These are phyloP conservation scores for Phoma sp. DNA, from an alignment of 2,329 filamentous ascomycete species.

Conservation along the genomic window DNA sequence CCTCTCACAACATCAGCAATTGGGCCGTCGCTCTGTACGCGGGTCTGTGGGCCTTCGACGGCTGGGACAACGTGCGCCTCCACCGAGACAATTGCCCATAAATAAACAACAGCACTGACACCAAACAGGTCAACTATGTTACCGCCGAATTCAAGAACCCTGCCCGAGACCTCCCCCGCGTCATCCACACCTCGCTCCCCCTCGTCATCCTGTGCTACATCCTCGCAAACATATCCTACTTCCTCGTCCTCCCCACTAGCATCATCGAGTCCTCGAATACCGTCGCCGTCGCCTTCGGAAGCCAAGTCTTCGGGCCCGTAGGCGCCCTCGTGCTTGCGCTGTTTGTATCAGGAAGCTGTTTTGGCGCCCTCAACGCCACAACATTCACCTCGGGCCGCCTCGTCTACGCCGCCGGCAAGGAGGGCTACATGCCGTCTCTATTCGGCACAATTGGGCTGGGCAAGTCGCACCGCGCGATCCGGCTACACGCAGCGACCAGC, in stretches of 20 bases:
- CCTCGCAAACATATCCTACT: conserved; percentile 90
- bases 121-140: conserved; percentile 85
- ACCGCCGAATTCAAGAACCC: conserved; percentile 96
- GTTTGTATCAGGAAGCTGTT: conserved; percentile 88
- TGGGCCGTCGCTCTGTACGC: conserved; percentile 97
- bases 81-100: background rate
- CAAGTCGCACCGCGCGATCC: conserved; percentile 45
- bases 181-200: conserved; percentile 96
- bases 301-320: conserved; percentile 82
- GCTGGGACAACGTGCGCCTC: conserved; percentile 86
- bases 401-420: conserved; percentile 92
- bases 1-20: conserved; percentile 76
- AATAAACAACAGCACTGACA: conserved; percentile 19
- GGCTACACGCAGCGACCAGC: conserved; percentile 30
- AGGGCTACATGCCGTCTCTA: conserved; percentile 85
- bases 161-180: conserved; percentile 83
- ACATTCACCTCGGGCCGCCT: conserved; percentile 92
- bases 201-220: conserved; percentile 90
- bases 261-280: conserved; percentile 89
- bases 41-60: conserved; percentile 96
- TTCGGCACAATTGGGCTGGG: conserved; percentile 83
- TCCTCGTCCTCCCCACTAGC: conserved; percentile 83
- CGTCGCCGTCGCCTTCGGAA: conserved; percentile 92
- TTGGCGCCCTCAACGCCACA: conserved; percentile 91
- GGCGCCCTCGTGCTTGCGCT: conserved; percentile 86